Conservation (phyloP, 2,329 filamentous ascomycete species). For the Aspergillus tamarii region DNA sequence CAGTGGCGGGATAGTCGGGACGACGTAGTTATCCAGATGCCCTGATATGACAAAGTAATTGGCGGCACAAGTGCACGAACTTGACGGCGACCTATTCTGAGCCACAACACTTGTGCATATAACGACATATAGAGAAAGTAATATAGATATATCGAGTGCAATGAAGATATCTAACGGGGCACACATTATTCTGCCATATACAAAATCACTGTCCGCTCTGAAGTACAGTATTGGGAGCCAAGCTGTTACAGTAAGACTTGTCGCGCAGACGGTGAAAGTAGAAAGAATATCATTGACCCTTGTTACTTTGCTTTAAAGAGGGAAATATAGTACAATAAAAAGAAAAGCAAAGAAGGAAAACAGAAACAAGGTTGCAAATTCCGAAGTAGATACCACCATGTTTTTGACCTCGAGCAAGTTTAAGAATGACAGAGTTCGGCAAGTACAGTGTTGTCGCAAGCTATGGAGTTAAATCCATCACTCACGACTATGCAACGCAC, state of each 20-base stretch:
- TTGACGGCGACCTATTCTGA: background rate
- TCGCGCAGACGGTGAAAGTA: background rate
- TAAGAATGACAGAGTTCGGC: background rate
- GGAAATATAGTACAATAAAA: constrained; percentile 18
- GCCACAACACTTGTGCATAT: background rate
- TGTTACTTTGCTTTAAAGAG: background rate
- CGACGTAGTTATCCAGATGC: constrained; percentile 57
- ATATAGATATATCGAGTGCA: background rate
- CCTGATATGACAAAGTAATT: constrained; percentile 17
- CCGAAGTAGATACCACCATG: constrained; percentile 1
- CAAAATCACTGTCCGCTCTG: background rate
- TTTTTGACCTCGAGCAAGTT: constrained; percentile 6
- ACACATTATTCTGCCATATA: background rate
- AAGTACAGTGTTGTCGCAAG: background rate
- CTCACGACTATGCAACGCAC: background rate
- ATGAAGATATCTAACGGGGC: background rate
- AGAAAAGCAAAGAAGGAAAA: background rate
- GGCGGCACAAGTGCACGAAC: background rate
- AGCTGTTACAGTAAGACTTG: background rate
- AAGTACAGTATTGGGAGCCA: background rate
- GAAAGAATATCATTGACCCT: background rate
- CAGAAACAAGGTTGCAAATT: constrained; percentile 12
- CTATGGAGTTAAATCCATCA: background rate
- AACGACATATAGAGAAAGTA: background rate
- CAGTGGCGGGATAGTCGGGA: constrained; percentile 70